Evolutionary conservation across 768 basidiomycete genomes (phyloP).

Genomic region (Suillus paluster): DNA sequence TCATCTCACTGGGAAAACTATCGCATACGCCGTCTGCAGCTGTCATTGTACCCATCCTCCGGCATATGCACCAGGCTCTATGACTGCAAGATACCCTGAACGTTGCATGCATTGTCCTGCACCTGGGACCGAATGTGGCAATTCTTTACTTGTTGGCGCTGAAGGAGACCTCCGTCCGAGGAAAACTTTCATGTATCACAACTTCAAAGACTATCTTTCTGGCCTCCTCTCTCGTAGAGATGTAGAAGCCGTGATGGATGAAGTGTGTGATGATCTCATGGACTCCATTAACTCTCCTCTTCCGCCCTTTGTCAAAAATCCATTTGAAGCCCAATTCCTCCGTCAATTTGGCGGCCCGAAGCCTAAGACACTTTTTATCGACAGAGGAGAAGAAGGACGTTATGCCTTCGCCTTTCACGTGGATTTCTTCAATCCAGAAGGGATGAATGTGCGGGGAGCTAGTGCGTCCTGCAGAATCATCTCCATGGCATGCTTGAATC

Average conservation of each 20-base stretch:
- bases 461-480: no score
- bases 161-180: background rate
- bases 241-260: background rate
- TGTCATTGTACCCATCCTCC: conserved; percentile 10
- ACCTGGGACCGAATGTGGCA: conserved; percentile 1
- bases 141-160: background rate
- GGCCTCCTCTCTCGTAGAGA: background rate
- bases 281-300: background rate
- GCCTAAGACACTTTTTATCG: background rate
- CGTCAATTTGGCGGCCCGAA: background rate
- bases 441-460: no score
- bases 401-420: conserved; percentile 36
- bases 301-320: conserved; percentile 11
- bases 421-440: no score
- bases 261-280: background rate
- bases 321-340: background rate
- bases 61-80: background rate
- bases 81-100: background rate
- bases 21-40: conserved; percentile 5
- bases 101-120: background rate
- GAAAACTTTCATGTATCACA: conserved; percentile 8
- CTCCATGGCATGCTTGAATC: no score
- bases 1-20: background rate
- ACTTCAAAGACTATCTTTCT: conserved; percentile 10
- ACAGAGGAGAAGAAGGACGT: conserved; percentile 21